Base-by-base conservation (phyloP, 805 yeast species). In the Ogataea pini region DNA sequence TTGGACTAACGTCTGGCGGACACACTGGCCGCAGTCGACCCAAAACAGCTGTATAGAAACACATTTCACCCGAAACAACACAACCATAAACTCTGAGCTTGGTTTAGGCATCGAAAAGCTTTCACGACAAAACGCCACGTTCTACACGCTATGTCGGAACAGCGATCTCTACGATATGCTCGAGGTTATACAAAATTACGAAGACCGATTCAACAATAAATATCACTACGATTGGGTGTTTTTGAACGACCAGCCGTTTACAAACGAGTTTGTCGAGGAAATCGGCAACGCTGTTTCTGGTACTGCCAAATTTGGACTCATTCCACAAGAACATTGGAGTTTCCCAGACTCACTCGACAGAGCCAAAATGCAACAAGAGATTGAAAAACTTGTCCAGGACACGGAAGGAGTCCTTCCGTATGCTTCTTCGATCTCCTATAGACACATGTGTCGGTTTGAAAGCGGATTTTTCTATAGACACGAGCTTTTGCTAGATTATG, bases 391-490 rank as follows among this genome's bases (percentile, higher is more conserved):
- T 39, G 4, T 52, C 14, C 47, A 51, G 20, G 70, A 65, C 36
- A 55, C 53, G 3, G 63, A 67, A 5, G 68, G 76, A 17, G 62
- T 69, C 17, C 74, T 83, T 13, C 86, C 84, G 3, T 83, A 83
- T 52, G 88, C 86, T 34, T 78, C 73, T 43, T 77, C 83, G 9
- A 70, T 70, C 39, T 79, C 87, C 0, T 83, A 83, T 58, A 78
- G 96, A 67, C 91, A 88, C 65, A 89, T 89, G 96, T 89, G 96
- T 65, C 76, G 97, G 55, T 89, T 77, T 62, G 92, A 88, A 67
- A 82, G 90, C 6, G 96, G 96, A 0, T 85, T 86, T 65, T 89
- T 89, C 67, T 87, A 78, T 72, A 77, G 79, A 61, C 92, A 88
- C 63, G 80, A 80, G 45, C 64, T 85, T 51, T 64, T 89, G 72